Evolutionary conservation across 225 moss, liverwort and hornwort genomes (phyloP), one percentile per base, ranked within the genome.

Genomic region (Neckera pumila): DNA sequence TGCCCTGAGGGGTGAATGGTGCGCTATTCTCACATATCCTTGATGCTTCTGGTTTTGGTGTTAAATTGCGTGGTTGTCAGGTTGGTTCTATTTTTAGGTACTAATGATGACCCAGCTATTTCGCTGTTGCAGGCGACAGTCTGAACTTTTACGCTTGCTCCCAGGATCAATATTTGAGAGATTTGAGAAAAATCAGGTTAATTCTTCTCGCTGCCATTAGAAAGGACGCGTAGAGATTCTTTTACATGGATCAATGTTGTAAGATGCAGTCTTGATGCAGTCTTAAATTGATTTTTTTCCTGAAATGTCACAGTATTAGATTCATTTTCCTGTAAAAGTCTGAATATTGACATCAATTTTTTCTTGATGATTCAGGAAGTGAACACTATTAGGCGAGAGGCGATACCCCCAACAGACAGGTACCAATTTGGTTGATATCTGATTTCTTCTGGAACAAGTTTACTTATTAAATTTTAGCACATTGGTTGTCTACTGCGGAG

Each of bases 1-100:
- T 84, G 97, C 95, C n/a, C 95, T 99, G 49, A 94, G 92, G 89
- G 96, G 95, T 89, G 97, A 96, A 82, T 99, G 98, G 98, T 97
- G 90, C 90, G 96, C 91, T 65, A 60, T 63, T 70, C 72, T 84
- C 76, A 58, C 64, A 78, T 79, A 28, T 78, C 38, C 63, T 87
- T 71, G 73, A 67, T 87, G 57, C 42, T 56, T 85, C 84, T n/a
- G 65, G 38, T 71, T 43, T 49, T 54, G 82, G 71, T 87, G 59
- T 69, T 33, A 16, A 31, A 58, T 67, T 74, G 70, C 57, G 73
- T 82, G 58, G 36, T 77, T 89, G 78, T 81, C 56, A 58, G 57
- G 64, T 85, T 25, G 69, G 19, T 88, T 86, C 34, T 54, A 53
- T 77, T 77, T 62, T 85, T 45, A 87, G 62, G 63, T 38, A 61